phyloP scores from a whole-genome alignment of 305 asterid genomes.

The Solanum chacoense region DNA sequence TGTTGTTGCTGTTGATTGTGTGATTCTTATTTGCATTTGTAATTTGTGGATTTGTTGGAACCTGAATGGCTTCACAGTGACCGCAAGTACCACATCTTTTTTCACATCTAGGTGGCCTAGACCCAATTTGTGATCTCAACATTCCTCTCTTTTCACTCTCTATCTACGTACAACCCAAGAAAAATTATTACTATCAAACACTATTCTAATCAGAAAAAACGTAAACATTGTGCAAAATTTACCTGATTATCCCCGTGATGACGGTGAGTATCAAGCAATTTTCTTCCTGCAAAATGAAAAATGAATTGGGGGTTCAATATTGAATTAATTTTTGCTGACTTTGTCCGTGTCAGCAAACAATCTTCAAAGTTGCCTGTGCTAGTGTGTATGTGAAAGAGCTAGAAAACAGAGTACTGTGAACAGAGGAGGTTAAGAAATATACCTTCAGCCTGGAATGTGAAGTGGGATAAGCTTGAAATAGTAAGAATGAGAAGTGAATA shows the following conservation, averaged over 20 bases:
- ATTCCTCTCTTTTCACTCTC: conserved; percentile 14
- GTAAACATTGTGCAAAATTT: background rate
- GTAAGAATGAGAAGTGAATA: conserved; percentile 34
- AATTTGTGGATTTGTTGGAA: conserved; percentile 52
- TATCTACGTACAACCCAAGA: conserved; percentile 1
- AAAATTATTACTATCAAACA: background rate
- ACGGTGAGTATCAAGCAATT: background rate
- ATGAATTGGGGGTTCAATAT: background rate
- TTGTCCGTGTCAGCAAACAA: background rate
- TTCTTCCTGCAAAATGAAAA: background rate
- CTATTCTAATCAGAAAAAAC: background rate
- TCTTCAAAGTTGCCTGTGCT: background rate
- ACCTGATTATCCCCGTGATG: background rate
- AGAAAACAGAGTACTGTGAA: background rate
- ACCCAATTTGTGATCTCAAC: conserved; percentile 46
- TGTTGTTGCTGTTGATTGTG: background rate
- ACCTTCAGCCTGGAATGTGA: conserved; percentile 38
- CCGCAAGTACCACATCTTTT: conserved; percentile 44
- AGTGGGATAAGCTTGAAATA: conserved; percentile 30
- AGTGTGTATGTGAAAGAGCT: background rate
- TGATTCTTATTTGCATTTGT: conserved; percentile 15
- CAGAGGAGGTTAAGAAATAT: background rate
- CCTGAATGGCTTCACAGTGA: conserved; percentile 75
- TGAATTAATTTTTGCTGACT: background rate
- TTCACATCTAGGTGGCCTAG: conserved; percentile 71